These are phyloP conservation scores for Bruguiera sexangula DNA, from an alignment of 345 rosid genomes.

Conservation along the genomic window DNA sequence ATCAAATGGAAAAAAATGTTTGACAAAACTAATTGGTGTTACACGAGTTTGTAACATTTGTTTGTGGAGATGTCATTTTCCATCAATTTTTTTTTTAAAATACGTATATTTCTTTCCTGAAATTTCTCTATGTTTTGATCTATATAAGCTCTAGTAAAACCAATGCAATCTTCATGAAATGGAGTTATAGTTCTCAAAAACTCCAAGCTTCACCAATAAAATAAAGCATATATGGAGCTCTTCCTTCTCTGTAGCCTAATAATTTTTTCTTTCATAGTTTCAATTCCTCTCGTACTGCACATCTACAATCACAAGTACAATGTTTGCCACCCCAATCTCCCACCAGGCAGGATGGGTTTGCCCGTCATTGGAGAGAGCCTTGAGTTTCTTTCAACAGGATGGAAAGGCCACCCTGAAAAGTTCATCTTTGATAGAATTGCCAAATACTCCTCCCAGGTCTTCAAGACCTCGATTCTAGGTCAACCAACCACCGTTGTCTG, in stretches of 20 bases:
- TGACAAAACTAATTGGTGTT: too few species aligned
- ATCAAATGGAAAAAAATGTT: too few species aligned
- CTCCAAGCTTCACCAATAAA: background rate
- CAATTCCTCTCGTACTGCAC: background rate
- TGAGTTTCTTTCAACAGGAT: conserved; percentile 10
- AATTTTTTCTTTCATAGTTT: background rate
- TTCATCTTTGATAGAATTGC: conserved; percentile 17
- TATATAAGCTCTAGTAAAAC: background rate
- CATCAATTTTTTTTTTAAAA: too few species aligned
- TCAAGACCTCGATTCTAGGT: conserved; percentile 21
- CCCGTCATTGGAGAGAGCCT: conserved; percentile 21
- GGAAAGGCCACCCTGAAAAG: conserved; percentile 24
- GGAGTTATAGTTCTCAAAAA: background rate
- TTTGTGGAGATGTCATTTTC: too few species aligned
- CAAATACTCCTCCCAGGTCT: conserved; percentile 12
- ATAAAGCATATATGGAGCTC: background rate
- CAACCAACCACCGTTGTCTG: conserved; percentile 5
- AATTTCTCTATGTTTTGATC: background rate
- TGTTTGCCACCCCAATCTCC: conserved; percentile 5
- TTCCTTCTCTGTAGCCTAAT: background rate
- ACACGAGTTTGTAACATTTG: too few species aligned
- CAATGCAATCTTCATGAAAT: background rate
- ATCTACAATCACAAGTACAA: background rate
- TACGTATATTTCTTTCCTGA: too few species aligned
- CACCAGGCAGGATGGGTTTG: conserved; percentile 20